Conservation (phyloP, 768 basidiomycete species). For the Pleurotus ostreatus region DNA sequence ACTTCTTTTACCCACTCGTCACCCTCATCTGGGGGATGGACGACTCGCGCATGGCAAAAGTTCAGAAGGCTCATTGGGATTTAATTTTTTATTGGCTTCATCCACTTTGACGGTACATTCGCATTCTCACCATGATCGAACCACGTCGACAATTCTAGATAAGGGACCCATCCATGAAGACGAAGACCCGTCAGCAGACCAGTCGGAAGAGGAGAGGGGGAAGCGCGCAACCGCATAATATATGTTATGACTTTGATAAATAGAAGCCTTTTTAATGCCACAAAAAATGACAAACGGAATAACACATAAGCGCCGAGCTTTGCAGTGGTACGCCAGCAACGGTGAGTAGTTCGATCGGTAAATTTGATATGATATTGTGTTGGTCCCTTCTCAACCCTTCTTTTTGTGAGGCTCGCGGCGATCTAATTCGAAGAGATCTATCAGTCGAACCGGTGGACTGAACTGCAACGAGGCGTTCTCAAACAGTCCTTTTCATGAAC, state of each 20-base stretch:
- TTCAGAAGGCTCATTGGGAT: conserved; percentile 66
- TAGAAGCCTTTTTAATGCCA: not conserved
- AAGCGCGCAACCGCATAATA: conserved; percentile 12
- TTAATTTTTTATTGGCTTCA: conserved; percentile 52
- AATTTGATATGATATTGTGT: conserved; percentile 8
- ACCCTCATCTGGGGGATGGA: conserved; percentile 60
- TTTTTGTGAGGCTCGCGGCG: conserved; percentile 7
- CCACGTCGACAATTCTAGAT: conserved; percentile 16
- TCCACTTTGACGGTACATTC: conserved; percentile 20
- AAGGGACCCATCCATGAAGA: conserved; percentile 15
- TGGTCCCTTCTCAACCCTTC: conserved; percentile 9
- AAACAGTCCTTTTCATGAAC: conserved; percentile 6
- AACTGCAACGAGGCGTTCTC: conserved; percentile 5
- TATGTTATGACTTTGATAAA: not conserved
- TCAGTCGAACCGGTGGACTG: conserved; percentile 2
- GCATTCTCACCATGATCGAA: conserved; percentile 17
- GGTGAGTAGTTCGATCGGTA: conserved; percentile 4
- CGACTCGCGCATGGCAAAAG: conserved; percentile 64
- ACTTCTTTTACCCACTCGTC: conserved; percentile 56
- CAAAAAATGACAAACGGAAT: not conserved
- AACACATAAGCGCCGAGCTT: conserved; percentile 3
- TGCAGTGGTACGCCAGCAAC: not conserved
- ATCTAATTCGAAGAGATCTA: conserved; percentile 8
- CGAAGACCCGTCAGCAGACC: conserved; percentile 21
- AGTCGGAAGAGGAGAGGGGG: conserved; percentile 39